phyloP scores from a whole-genome alignment of 2,329 filamentous ascomycete species.

The Colletotrichum sp. region DNA sequence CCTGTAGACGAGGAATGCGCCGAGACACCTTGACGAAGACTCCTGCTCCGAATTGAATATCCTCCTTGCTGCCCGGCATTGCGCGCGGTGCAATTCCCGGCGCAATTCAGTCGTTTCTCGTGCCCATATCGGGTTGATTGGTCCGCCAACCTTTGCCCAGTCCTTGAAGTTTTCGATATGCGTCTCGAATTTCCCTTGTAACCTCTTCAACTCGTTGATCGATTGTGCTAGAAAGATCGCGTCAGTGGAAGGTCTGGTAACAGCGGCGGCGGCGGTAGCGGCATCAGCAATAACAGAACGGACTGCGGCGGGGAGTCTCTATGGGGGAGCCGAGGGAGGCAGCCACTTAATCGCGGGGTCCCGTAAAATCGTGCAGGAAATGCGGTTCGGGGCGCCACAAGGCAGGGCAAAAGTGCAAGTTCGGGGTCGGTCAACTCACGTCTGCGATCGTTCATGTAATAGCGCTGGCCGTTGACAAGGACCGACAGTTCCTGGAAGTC shows the following conservation, averaged over 20 bases:
- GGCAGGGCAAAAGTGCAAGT: background rate
- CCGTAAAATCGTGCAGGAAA: background rate
- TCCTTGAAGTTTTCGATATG: slow-evolving; percentile 57
- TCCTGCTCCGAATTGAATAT: slow-evolving; percentile 59
- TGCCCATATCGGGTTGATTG: slow-evolving; percentile 61
- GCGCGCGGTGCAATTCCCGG: slow-evolving; percentile 59
- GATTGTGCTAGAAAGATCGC: slow-evolving; percentile 48
- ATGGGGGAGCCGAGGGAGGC: background rate
- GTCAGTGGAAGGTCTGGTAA: slow-evolving; percentile 18
- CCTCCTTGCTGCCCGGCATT: slow-evolving; percentile 61
- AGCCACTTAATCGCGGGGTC: background rate
- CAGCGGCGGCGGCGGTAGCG: background rate
- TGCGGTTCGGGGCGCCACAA: background rate
- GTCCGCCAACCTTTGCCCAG: slow-evolving; percentile 59
- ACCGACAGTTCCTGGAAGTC: slow-evolving; percentile 64
- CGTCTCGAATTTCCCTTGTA: slow-evolving; percentile 50
- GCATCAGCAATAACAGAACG: background rate
- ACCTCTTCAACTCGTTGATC: slow-evolving; percentile 51
- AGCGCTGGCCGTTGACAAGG: slow-evolving; percentile 59
- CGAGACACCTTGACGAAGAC: slow-evolving; percentile 54
- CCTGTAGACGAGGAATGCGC: slow-evolving; percentile 59
- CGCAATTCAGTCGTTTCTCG: slow-evolving; percentile 55
- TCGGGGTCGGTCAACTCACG: slow-evolving; percentile 40
- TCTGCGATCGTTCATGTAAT: slow-evolving; percentile 63
- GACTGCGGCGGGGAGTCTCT: background rate